These are phyloP conservation scores for Fusarium decemcellulare DNA, from an alignment of 2,329 filamentous ascomycete species.

Conservation along the genomic window DNA sequence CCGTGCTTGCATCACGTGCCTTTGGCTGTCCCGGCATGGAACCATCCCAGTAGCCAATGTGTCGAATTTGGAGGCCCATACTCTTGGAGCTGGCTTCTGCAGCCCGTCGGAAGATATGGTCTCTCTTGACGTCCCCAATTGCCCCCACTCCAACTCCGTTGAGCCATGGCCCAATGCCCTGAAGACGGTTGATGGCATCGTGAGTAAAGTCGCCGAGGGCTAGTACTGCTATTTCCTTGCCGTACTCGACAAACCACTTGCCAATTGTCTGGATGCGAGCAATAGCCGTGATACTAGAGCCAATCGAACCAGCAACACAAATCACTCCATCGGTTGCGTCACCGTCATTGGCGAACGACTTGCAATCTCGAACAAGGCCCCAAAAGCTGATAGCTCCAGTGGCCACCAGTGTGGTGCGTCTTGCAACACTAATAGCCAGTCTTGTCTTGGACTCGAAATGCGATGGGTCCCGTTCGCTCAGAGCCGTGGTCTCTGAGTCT, in stretches of 20 bases:
- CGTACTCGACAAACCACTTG: not conserved
- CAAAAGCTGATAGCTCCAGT: conserved; percentile 1
- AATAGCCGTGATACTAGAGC: not conserved
- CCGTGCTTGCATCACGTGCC: not conserved
- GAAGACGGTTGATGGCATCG: not conserved
- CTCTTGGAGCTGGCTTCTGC: not conserved
- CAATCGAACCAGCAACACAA: not conserved
- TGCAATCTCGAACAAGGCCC: not conserved
- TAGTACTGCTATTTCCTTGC: not conserved
- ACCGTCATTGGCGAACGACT: not conserved
- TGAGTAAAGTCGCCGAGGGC: not conserved
- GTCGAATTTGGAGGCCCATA: not conserved
- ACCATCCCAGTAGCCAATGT: conserved; percentile 1
- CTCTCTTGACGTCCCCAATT: not conserved
- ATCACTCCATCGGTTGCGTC: not conserved
- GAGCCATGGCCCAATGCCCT: conserved; percentile 1
- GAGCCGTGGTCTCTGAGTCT: not conserved
- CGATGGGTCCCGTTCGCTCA: not conserved
- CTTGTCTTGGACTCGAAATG: conserved; percentile 1
- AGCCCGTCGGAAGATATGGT: not conserved
- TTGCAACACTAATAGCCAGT: conserved; percentile 4
- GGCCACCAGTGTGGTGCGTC: not conserved
- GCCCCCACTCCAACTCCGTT: not conserved
- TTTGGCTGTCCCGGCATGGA: not conserved
- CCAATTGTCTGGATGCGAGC: not conserved